phyloP scores from a whole-genome alignment of 2,329 filamentous ascomycete species.

The Pseudocercospora fijiensis region DNA sequence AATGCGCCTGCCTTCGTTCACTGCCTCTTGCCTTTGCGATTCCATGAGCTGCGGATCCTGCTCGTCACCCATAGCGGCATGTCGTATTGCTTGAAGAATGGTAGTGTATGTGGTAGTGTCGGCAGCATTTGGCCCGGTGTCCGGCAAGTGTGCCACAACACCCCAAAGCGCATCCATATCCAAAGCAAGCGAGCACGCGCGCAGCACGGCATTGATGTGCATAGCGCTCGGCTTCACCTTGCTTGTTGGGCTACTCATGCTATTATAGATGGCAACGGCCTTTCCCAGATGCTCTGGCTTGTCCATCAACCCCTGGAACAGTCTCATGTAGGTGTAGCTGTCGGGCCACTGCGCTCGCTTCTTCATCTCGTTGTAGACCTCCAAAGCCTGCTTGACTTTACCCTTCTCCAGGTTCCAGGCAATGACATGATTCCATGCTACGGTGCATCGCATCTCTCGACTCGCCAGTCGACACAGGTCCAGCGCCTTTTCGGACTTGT shows the following conservation, averaged over 20 bases:
- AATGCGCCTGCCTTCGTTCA: slow-evolving; percentile 68
- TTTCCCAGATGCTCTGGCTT: slow-evolving; percentile 61
- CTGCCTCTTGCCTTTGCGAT: slow-evolving; percentile 43
- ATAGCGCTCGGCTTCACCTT: slow-evolving; percentile 70
- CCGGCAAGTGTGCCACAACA: slow-evolving; percentile 70
- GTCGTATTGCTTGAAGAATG: slow-evolving; percentile 73
- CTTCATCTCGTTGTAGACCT: slow-evolving; percentile 98
- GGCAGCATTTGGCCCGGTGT: slow-evolving; percentile 61
- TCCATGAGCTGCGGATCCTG: slow-evolving; percentile 25
- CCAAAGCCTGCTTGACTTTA: slow-evolving; percentile 65
- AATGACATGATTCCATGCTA: slow-evolving; percentile 87
- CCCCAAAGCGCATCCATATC: slow-evolving; percentile 81
- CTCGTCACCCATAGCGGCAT: slow-evolving; percentile 36
- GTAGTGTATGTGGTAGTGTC: slow-evolving; percentile 75
- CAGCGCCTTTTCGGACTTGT: slow-evolving; percentile 65
- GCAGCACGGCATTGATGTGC: slow-evolving; percentile 85
- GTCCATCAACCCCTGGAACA: slow-evolving; percentile 72
- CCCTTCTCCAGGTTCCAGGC: slow-evolving; percentile 64
- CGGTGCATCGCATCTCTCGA: slow-evolving; percentile 61
- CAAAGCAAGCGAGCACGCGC: slow-evolving; percentile 70
- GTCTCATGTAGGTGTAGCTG: slow-evolving; percentile 76
- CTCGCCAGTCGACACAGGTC: slow-evolving; percentile 69
- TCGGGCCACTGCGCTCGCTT: slow-evolving; percentile 82
- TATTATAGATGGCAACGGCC: slow-evolving; percentile 74
- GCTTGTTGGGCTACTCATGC: slow-evolving; percentile 64